Evolutionary conservation across 805 yeast species (phyloP).

Genomic region (Candida silvicultrix): DNA sequence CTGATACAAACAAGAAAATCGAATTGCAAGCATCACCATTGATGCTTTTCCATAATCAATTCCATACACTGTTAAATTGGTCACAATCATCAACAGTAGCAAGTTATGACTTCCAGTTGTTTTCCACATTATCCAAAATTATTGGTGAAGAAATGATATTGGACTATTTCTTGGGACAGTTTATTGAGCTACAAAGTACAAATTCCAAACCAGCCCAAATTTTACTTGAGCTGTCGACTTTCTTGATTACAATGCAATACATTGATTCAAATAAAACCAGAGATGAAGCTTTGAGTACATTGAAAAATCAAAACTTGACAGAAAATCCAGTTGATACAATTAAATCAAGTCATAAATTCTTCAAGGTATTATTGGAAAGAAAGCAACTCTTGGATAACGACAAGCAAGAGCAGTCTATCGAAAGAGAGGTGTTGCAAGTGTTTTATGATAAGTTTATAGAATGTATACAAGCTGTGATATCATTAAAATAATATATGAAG

Average conservation of each 20-base stretch:
- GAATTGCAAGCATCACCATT: conserved; percentile 6
- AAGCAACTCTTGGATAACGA: conserved; percentile 1
- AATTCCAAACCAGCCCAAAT: conserved; percentile 10
- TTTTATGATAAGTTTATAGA: conserved; percentile 16
- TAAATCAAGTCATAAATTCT: conserved; percentile 1
- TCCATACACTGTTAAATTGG: conserved; percentile 17
- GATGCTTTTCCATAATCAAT: conserved; percentile 12
- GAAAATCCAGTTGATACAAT: conserved; percentile 1
- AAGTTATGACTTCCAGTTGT: conserved; percentile 13
- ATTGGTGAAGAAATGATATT: conserved; percentile 14
- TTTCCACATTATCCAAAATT: conserved; percentile 7
- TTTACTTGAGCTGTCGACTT: conserved; percentile 15
- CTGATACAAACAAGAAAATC: background rate
- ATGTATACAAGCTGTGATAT: conserved; percentile 5
- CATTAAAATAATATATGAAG: conserved; percentile 3
- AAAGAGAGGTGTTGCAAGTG: conserved; percentile 5
- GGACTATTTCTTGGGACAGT: conserved; percentile 16
- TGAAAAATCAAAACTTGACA: conserved; percentile 3
- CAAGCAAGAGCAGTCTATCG: background rate
- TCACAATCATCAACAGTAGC: conserved; percentile 15
- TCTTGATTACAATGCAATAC: conserved; percentile 7
- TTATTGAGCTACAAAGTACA: conserved; percentile 7
- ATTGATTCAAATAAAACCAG: conserved; percentile 7
- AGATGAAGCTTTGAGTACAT: background rate
- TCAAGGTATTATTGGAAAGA: conserved; percentile 3